These are phyloP conservation scores for Blastobotrys arbuscula DNA, from an alignment of 1,139 yeast species.

Conservation along the genomic window DNA sequence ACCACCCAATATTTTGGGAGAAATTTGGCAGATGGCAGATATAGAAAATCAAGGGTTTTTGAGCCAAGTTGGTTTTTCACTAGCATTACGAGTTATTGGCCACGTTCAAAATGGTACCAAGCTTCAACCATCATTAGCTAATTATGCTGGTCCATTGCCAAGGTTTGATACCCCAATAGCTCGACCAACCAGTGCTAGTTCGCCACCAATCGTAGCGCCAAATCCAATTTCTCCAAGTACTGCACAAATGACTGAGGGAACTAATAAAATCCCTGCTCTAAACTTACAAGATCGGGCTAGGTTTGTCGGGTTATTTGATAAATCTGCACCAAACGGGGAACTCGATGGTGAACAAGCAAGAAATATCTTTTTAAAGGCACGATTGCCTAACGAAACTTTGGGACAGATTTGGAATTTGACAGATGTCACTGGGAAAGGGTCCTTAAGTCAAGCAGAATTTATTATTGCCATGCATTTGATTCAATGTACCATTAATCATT, in stretches of 20 bases:
- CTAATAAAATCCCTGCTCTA: constrained; percentile 50
- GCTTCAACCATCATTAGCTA: constrained; percentile 48
- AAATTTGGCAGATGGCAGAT: constrained; percentile 93
- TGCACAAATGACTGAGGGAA: not conserved
- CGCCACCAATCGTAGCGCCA: constrained; percentile 26
- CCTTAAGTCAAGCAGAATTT: constrained; percentile 66
- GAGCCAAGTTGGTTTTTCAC: constrained; percentile 73
- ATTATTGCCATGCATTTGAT: constrained; percentile 93
- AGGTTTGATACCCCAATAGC: constrained; percentile 29
- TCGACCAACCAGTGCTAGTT: constrained; percentile 13
- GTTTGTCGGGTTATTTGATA: constrained; percentile 68
- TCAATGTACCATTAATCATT: constrained; percentile 70
- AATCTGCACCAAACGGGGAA: constrained; percentile 53
- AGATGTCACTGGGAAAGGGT: constrained; percentile 70
- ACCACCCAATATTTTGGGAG: constrained; percentile 73
- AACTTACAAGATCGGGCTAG: constrained; percentile 60
- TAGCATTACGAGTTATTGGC: constrained; percentile 85
- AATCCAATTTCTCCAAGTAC: constrained; percentile 17
- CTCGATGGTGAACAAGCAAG: constrained; percentile 75
- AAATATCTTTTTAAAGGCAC: constrained; percentile 82
- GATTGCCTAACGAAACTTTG: constrained; percentile 64
- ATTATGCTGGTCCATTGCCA: constrained; percentile 49
- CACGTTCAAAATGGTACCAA: constrained; percentile 74
- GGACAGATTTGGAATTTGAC: constrained; percentile 89
- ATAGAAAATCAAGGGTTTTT: constrained; percentile 77